A percentile compares a stretch with the other conserved stretches of the same genome.
Conservation (phyloP, 139 green algal species). For the Chlamydomonas sphaeroides region DNA sequence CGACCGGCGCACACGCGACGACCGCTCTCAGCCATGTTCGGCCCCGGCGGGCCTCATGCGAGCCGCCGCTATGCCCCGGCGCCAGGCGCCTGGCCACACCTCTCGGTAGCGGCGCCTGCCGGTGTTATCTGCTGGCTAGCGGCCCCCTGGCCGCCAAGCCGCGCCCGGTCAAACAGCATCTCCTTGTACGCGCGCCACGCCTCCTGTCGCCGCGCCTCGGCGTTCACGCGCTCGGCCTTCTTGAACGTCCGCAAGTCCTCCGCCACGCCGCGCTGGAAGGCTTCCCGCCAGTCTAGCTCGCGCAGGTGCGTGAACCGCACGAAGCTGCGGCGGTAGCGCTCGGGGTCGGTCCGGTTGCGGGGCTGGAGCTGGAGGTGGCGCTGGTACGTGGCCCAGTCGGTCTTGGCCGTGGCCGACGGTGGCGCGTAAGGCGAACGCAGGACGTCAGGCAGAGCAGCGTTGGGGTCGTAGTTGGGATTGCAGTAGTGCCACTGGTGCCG, state of each 20-base stretch:
- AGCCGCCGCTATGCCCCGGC: too few relatives aligned
- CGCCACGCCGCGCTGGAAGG: slow-evolving; percentile 51
- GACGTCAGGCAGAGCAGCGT: slow-evolving; percentile 23
- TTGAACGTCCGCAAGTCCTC: not conserved
- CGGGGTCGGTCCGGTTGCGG: not conserved
- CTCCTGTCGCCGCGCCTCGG: slow-evolving; percentile 32
- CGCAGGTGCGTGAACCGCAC: slow-evolving; percentile 38
- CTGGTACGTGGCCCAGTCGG: slow-evolving; percentile 34
- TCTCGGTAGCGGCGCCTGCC: too few relatives aligned
- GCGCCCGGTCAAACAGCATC: slow-evolving; percentile 11
- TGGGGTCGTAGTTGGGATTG: slow-evolving; percentile 57
- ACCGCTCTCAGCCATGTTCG: too few relatives aligned
- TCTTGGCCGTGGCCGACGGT: not conserved
- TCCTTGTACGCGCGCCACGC: slow-evolving; percentile 31
- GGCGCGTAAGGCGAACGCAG: slow-evolving; percentile 54
- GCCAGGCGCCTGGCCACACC: too few relatives aligned
- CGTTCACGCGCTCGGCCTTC: not conserved
- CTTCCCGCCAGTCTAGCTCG: slow-evolving; percentile 56
- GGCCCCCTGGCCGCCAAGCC: too few relatives aligned
- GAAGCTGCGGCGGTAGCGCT: slow-evolving; percentile 28
- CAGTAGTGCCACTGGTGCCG: slow-evolving; percentile 68
- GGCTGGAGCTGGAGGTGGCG: slow-evolving; percentile 28
- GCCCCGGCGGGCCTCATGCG: too few relatives aligned
- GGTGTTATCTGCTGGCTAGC: too few relatives aligned
- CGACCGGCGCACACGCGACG: too few relatives aligned